A percentile compares a stretch with the other conserved stretches of the same genome.
Evolutionary conservation across 208 protist species (phyloP).

Genomic region (Leishmania lainsoni): DNA sequence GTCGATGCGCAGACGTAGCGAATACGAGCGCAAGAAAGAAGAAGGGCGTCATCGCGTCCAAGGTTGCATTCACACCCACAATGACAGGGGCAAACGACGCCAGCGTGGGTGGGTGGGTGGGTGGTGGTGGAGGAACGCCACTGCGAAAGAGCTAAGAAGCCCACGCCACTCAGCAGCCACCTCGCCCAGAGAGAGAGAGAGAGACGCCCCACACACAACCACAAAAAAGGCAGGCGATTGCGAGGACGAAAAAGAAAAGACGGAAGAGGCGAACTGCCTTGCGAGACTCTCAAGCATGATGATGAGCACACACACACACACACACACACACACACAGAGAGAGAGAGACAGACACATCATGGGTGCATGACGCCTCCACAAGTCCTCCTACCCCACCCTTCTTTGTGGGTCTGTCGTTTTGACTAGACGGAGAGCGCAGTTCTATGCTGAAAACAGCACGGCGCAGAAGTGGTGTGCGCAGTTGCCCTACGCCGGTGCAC

Average conservation of each 20-base stretch:
- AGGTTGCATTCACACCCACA: not conserved
- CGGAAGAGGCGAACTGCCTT: not conserved
- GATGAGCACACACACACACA: not conserved
- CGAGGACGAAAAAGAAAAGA: constrained; percentile 3
- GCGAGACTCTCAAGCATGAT: not conserved
- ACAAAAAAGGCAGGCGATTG: not conserved
- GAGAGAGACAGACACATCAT: too few species aligned
- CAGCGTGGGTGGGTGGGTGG: not conserved
- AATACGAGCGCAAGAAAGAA: not conserved
- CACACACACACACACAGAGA: too few species aligned
- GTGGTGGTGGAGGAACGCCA: not conserved
- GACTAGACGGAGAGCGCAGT: not conserved
- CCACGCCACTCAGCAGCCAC: not conserved
- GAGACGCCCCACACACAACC: too few species aligned
- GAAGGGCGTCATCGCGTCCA: not conserved
- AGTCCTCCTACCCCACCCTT: not conserved
- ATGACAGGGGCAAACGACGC: not conserved
- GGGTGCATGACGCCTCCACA: too few species aligned
- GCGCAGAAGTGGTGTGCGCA: not conserved
- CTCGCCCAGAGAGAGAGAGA: too few species aligned
- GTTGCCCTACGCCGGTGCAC: constrained; percentile 23
- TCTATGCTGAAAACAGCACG: not conserved
- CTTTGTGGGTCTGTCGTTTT: not conserved
- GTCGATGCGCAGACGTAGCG: too few species aligned
- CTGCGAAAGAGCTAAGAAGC: not conserved